Base-by-base conservation (phyloP, 208 protist species). In the Wallacemonas sp. region DNA sequence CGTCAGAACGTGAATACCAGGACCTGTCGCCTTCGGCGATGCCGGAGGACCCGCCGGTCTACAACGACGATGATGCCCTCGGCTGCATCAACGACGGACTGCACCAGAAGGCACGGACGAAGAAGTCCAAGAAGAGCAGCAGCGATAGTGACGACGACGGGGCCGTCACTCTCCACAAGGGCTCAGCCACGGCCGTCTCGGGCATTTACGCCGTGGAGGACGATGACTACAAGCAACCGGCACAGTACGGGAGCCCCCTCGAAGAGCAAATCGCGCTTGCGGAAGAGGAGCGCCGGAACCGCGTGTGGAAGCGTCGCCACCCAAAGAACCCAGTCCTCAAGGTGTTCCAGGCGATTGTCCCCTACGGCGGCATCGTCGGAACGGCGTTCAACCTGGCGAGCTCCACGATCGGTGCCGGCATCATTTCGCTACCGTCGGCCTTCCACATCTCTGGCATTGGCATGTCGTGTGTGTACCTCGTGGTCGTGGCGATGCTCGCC, bases 331-430 rank as follows among this genome's bases (percentile, higher is more conserved):
- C 57, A 2, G 28, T 86, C 2, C 50, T 79, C 26, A 71, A 70
- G 14, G 41, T 50, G 38, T 57, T 81, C 22, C 70, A 85, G 64
- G 49, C 49, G 25, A 62, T 82, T 26, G 73, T 87, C 18, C 81
- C 81, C 8, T 87, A 87, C 67, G 81, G 81, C 29, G 77, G 81
- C 25, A 76, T 84, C 33, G 3, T 79, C 0, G 68, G 74, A 18
- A 74, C 70, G 3, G 65, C 72, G 20, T 84, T 92, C 61, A 92
- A 85, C 65, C 59, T 92, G 1, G 82, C 77, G 11, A 86, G 74
- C 67, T 79, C 80, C 7, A 92, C 86, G 16, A 72, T 92, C 50
- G 86, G 86, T 25, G 86, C 80, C 23, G 82, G 86, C 62, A 86
- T 87, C 48, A 79, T 92, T 26, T 61, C 65, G 8, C 65, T 92